Evolutionary conservation across 2,329 filamentous ascomycete genomes (phyloP), one percentile per base, ranked within the genome.

Genomic region (Aspergillus vadensis): DNA sequence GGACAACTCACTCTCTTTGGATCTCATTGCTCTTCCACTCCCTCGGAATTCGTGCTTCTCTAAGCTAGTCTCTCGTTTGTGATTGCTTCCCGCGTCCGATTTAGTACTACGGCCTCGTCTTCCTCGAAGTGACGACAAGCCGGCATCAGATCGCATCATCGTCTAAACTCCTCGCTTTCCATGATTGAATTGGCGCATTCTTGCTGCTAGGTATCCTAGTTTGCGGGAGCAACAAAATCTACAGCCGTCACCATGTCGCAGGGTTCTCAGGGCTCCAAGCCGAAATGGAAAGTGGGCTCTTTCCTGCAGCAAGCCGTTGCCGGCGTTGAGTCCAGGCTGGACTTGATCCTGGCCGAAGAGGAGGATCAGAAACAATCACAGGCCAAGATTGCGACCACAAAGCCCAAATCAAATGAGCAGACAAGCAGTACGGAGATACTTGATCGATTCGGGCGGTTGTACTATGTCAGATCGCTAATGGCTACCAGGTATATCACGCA

Each of bases 281-380:
- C 85, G 54, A 85, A 85, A 86, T 92, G 90, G 90, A 90, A 89
- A 49, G 87, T 79, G 52, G 74, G 76, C 12, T 75, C 87, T 32
- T 89, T 97, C 73, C 84, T 97, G 62, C 91, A 92, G 66, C 91
- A 94, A 77, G 93, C 94, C 65, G 92, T 98, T 62, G 92, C 93
- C 57, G 93, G 93, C 62, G 90, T 99, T 60, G 95, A 99, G 79
- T 96, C 93, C 61, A 88, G 91, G 47, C 85, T 99, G 61, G 95
- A 99, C 76, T 93, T 86, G 53, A 96, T 99, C 60, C 84, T 99
- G 62, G 88, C 92, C 57, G 93, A 97, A 67, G 88, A 91, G 58
- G 87, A 67, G 25, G 58, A 65, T 6, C 63, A 61, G n/a, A 63
- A 67, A 38, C 61, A 63, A 5, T 23, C 44, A 38, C 61, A 67